phyloP scores from a whole-genome alignment of 2,329 filamentous ascomycete genomes.

The Pseudocercospora crystallina region DNA sequence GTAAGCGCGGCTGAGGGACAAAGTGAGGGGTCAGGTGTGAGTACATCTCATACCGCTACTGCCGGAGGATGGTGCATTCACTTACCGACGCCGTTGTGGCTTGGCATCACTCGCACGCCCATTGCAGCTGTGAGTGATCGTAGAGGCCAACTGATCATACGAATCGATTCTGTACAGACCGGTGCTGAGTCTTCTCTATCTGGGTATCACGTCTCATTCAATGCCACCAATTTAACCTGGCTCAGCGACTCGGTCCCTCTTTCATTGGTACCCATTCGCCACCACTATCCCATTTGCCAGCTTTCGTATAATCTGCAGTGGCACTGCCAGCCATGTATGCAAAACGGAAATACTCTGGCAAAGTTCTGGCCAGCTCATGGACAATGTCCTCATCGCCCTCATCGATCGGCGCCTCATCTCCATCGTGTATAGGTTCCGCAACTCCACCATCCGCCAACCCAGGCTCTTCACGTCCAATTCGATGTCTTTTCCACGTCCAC shows the following conservation, averaged over 20 bases:
- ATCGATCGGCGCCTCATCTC: background rate
- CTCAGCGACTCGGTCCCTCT: slow-evolving; percentile 50
- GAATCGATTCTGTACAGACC: background rate
- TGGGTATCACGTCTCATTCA: no score
- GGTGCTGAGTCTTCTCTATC: background rate
- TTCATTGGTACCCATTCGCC: slow-evolving; percentile 67
- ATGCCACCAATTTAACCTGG: no score
- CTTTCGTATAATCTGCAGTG: slow-evolving; percentile 71
- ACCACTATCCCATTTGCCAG: slow-evolving; percentile 66
- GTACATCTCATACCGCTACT: no score
- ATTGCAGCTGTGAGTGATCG: no score
- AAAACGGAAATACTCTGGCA: slow-evolving; percentile 75
- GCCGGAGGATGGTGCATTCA: no score
- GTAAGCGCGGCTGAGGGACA: no score
- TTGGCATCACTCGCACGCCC: no score
- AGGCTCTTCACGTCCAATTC: slow-evolving; percentile 9
- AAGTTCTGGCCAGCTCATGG: slow-evolving; percentile 37
- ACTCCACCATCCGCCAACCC: slow-evolving; percentile 2
- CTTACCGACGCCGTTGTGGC: no score
- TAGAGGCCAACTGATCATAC: no score
- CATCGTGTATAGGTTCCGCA: background rate
- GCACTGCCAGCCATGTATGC: slow-evolving; percentile 67
- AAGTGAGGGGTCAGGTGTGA: no score
- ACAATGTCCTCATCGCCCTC: slow-evolving; percentile 3
- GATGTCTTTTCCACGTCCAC: slow-evolving; percentile 38